Evolutionary conservation across 495 filamentous ascomycete genomes (phyloP).

Genomic region (Penicillium nucicola): DNA sequence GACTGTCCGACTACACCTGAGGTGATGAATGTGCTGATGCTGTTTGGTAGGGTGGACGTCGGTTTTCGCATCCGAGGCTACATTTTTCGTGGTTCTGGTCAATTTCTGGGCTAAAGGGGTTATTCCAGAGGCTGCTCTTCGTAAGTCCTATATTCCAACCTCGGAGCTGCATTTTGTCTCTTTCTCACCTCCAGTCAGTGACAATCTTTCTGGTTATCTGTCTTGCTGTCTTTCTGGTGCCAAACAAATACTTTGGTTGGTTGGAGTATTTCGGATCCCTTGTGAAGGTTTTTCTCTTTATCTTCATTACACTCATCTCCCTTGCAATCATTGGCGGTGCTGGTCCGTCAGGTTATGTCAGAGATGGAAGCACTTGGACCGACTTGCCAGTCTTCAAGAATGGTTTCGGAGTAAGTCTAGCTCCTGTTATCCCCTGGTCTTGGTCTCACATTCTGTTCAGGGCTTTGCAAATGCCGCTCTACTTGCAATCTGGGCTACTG

Average conservation of each 20-base stretch:
- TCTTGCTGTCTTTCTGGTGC: no score
- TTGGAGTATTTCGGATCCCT: no score
- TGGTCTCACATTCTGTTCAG: conserved; percentile 1
- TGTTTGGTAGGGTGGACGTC: conserved; percentile 21
- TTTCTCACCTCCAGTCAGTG: no score
- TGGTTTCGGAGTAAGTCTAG: conserved; percentile 16
- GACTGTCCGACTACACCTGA: no score
- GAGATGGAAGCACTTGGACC: conserved; percentile 25
- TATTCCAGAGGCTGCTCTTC: conserved; percentile 16
- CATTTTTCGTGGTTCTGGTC: conserved; percentile 25
- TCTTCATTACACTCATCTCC: no score
- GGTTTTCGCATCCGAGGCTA: conserved; percentile 25
- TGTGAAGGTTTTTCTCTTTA: no score
- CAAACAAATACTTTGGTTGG: no score
- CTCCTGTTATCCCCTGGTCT: no score
- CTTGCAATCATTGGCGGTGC: conserved; percentile 1
- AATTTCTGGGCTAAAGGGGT: conserved; percentile 25
- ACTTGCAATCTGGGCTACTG: conserved; percentile 29
- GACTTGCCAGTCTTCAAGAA: conserved; percentile 24
- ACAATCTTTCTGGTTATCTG: no score
- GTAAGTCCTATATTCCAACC: neutral
- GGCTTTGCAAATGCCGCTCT: conserved; percentile 25
- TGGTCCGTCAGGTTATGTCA: conserved; percentile 21
- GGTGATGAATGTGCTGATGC: neutral
- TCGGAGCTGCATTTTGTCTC: no score